These are phyloP conservation scores for Lentinula sp. DNA, from an alignment of 768 basidiomycete genomes.

Conservation along the genomic window DNA sequence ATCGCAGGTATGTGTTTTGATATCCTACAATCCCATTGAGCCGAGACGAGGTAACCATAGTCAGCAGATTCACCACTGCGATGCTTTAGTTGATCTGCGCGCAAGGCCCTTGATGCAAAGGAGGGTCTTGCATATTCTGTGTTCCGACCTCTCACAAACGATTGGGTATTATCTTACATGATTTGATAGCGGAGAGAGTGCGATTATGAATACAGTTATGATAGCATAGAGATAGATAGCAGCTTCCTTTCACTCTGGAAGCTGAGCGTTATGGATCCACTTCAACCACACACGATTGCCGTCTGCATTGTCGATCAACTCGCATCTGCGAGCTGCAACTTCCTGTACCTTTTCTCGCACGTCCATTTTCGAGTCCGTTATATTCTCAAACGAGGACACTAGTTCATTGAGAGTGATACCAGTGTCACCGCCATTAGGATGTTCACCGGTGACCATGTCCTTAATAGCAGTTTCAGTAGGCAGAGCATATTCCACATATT, in stretches of 20 bases:
- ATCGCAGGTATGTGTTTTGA: no score
- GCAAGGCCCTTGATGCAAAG: no score
- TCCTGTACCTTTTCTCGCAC: slow-evolving; percentile 74
- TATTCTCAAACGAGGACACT: slow-evolving; percentile 43
- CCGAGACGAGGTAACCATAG: no score
- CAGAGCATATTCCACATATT: slow-evolving; percentile 39
- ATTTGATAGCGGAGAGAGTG: no score
- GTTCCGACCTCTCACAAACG: no score
- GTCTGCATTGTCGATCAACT: slow-evolving; percentile 50
- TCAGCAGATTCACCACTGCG: no score
- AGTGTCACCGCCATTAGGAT: slow-evolving; percentile 54
- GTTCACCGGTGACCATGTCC: slow-evolving; percentile 57
- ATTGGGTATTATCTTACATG: no score
- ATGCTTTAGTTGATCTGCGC: no score
- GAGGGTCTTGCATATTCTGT: no score
- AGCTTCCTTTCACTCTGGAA: slow-evolving; percentile 14
- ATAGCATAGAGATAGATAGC: slow-evolving; percentile 6
- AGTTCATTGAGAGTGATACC: slow-evolving; percentile 61
- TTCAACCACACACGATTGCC: slow-evolving; percentile 56
- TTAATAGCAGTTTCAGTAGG: slow-evolving; percentile 77
- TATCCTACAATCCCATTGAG: no score
- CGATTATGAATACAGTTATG: not conserved
- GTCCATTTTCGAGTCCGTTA: slow-evolving; percentile 50
- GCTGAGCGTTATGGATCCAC: slow-evolving; percentile 41
- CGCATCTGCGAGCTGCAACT: slow-evolving; percentile 65